These are phyloP conservation scores for Saccharomycopsis sp. DNA, from an alignment of 805 yeast species.

Conservation along the genomic window DNA sequence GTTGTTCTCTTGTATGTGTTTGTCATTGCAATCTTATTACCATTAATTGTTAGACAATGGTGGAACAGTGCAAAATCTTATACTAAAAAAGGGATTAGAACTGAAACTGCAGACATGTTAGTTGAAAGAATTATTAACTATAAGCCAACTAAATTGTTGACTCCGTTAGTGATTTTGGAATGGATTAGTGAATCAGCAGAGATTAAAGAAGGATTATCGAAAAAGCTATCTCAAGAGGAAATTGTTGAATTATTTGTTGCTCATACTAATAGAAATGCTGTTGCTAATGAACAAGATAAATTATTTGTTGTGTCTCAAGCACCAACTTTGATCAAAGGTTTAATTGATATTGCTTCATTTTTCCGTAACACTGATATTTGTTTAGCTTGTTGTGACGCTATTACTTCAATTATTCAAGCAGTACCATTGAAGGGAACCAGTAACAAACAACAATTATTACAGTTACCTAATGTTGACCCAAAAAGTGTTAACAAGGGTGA, in stretches of 20 bases:
- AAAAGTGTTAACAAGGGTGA: conserved; percentile 36
- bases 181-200: conserved; percentile 66
- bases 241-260: conserved; percentile 46
- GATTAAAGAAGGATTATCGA: conserved; percentile 35
- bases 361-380: conserved; percentile 71
- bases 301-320: conserved; percentile 54
- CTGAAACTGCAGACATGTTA: conserved; percentile 74
- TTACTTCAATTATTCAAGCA: conserved; percentile 72
- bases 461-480: conserved; percentile 67
- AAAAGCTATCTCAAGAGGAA: conserved; percentile 37
- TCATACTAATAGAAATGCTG: conserved; percentile 48
- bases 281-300: conserved; percentile 34
- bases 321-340: conserved; percentile 60
- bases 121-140: conserved; percentile 67
- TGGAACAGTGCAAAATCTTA: conserved; percentile 77
- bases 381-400: conserved; percentile 52
- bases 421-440: conserved; percentile 41
- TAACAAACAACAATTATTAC: conserved; percentile 59
- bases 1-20: conserved; percentile 56
- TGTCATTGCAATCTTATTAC: conserved; percentile 72
- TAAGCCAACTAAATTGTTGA: conserved; percentile 58
- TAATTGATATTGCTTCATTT: conserved; percentile 73
- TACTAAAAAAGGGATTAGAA: conserved; percentile 78
- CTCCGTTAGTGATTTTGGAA: conserved; percentile 48
- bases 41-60: conserved; percentile 78